A percentile compares a stretch with the other conserved stretches of the same genome.
These are phyloP conservation scores for Gypsophila paniculata DNA, from an alignment of 179 eudicot genomes.

Conservation along the genomic window DNA sequence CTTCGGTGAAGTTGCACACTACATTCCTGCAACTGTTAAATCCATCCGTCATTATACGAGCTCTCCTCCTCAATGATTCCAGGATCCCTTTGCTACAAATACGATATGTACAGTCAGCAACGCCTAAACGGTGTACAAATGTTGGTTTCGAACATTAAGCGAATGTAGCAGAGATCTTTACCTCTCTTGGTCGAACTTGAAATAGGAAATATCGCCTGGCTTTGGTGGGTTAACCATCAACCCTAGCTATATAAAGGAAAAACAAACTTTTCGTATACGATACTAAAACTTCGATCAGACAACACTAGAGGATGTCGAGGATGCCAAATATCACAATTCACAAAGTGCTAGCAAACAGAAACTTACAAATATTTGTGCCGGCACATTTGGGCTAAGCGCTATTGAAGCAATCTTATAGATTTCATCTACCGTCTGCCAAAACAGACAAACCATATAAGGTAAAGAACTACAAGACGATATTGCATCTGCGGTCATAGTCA, in stretches of 20 bases:
- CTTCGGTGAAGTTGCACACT: slow-evolving; percentile 93
- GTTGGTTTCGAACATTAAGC: too few relatives aligned
- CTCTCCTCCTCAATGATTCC: slow-evolving; percentile 83
- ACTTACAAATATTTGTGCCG: slow-evolving; percentile 96
- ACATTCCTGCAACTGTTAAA: slow-evolving; percentile 96
- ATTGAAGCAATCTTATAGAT: slow-evolving; percentile 92
- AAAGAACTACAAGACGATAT: background rate
- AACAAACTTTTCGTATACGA: slow-evolving; percentile 3
- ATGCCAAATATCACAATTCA: too few relatives aligned
- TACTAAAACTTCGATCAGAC: slow-evolving; percentile 11
- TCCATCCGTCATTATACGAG: slow-evolving; percentile 93
- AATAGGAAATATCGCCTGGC: slow-evolving; percentile 88
- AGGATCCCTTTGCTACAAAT: slow-evolving; percentile 83
- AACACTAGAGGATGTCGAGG: background rate
- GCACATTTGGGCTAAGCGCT: slow-evolving; percentile 87
- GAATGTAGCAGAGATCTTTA: slow-evolving; percentile 18
- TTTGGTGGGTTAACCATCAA: slow-evolving; percentile 89
- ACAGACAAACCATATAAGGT: background rate
- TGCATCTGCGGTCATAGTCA: background rate
- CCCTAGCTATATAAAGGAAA: slow-evolving; percentile 52
- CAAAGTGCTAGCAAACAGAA: background rate
- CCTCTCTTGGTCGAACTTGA: slow-evolving; percentile 74
- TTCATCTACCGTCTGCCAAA: slow-evolving; percentile 86
- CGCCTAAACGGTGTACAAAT: too few relatives aligned
- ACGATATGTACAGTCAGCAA: slow-evolving; percentile 1